phyloP scores from a whole-genome alignment of 2,329 filamentous ascomycete genomes.

The Neopestalotiopsis rosae region DNA sequence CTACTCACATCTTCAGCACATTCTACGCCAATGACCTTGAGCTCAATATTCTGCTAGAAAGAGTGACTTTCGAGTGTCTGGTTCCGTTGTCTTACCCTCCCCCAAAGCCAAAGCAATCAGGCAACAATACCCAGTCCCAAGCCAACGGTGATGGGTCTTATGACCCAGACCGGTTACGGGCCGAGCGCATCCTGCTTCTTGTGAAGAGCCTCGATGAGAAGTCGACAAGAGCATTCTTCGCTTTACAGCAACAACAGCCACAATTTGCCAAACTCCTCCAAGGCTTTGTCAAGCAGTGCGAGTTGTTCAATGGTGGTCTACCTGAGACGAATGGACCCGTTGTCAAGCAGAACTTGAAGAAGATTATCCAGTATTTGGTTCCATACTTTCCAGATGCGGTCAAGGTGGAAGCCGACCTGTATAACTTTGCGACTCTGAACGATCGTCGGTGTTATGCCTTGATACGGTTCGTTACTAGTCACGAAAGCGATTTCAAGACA shows the following conservation, averaged over 20 bases:
- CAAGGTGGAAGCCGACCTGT: constrained; percentile 76
- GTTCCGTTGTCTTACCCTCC: constrained; percentile 89
- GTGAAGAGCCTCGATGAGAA: constrained; percentile 78
- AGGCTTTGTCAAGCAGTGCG: constrained; percentile 82
- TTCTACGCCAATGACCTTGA: constrained; percentile 91
- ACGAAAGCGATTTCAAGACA: constrained; percentile 90
- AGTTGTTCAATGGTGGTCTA: constrained; percentile 87
- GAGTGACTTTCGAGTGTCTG: constrained; percentile 84
- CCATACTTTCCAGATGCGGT: constrained; percentile 77
- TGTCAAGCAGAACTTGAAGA: constrained; percentile 73
- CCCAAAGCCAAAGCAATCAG: constrained; percentile 61
- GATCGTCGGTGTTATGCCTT: constrained; percentile 91
- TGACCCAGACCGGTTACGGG: constrained; percentile 78
- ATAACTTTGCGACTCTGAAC: constrained; percentile 89
- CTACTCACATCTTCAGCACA: constrained; percentile 82
- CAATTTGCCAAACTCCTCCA: constrained; percentile 75
- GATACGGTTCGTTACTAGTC: constrained; percentile 82
- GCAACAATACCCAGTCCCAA: constrained; percentile 61
- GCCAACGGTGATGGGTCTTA: constrained; percentile 48
- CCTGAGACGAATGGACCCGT: constrained; percentile 74
- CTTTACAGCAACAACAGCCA: constrained; percentile 79
- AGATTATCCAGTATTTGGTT: constrained; percentile 74
- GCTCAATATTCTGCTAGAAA: constrained; percentile 82
- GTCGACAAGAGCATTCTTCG: constrained; percentile 87
- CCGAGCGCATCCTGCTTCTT: constrained; percentile 83